These are phyloP conservation scores for Tinospora cordifolia DNA, from an alignment of 164 flowering plant genomes.

Conservation along the genomic window DNA sequence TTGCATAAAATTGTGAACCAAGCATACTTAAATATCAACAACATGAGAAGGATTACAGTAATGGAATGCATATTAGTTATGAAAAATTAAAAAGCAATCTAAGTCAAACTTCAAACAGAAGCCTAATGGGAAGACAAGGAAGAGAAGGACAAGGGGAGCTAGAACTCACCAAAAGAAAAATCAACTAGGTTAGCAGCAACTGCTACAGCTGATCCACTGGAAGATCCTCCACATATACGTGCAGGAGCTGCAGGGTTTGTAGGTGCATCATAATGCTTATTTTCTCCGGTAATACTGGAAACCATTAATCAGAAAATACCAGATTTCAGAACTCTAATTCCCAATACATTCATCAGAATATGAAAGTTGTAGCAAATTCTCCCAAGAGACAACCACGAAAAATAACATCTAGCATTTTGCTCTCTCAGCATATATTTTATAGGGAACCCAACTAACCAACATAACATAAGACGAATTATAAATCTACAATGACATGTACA, in stretches of 20 bases:
- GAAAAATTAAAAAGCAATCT: not conserved
- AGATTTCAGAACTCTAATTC: not conserved
- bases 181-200: slow-evolving; percentile 80
- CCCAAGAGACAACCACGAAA: not conserved
- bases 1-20: not conserved
- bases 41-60: not conserved
- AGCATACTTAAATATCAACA: not conserved
- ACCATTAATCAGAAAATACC: slow-evolving; percentile 5
- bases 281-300: slow-evolving; percentile 77
- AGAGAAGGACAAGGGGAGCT: not conserved
- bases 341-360: not conserved
- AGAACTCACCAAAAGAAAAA: slow-evolving; percentile 70
- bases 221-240: slow-evolving; percentile 77
- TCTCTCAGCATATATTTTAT: not conserved
- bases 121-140: not conserved
- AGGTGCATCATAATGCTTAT: slow-evolving; percentile 74
- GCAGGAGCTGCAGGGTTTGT: slow-evolving; percentile 69
- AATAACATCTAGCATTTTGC: not conserved
- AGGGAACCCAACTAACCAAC: not conserved
- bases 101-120: not conserved
- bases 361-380: not conserved
- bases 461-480: not conserved
- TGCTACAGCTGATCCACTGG: slow-evolving; percentile 92
- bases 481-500: not conserved
- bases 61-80: not conserved